phyloP scores from a whole-genome alignment of 345 rosid genomes.

The Syzygium grande region DNA sequence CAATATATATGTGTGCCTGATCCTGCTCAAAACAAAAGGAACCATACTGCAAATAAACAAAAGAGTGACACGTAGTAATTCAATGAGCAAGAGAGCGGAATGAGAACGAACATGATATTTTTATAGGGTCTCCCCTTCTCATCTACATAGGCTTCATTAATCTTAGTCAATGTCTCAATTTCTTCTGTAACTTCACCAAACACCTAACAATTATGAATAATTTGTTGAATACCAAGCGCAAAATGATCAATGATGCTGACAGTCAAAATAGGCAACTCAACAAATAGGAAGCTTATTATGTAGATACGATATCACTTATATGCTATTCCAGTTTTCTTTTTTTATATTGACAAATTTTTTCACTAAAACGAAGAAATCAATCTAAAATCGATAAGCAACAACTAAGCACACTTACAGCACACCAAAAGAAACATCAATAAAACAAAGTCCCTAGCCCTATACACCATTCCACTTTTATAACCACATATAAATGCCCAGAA shows the following conservation, averaged over 20 bases:
- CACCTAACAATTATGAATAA: conserved; percentile 33
- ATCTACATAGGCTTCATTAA: conserved; percentile 90
- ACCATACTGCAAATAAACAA: not conserved
- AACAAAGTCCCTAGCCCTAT: not conserved
- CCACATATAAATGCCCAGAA: not conserved
- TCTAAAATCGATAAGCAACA: not conserved
- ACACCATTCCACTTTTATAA: not conserved
- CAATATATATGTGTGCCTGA: conserved; percentile 67
- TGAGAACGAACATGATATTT: conserved; percentile 49
- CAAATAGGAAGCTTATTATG: not conserved
- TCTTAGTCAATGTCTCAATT: conserved; percentile 66
- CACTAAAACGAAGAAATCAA: not conserved
- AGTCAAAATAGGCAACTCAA: not conserved
- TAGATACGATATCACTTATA: not conserved
- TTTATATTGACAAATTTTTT: too few relatives aligned
- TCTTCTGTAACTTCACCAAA: conserved; percentile 97
- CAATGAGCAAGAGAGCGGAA: not conserved
- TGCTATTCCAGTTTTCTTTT: not conserved
- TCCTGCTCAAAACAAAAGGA: conserved; percentile 31
- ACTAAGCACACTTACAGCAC: not conserved
- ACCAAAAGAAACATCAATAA: not conserved
- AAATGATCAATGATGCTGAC: not conserved
- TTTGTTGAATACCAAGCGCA: not conserved
- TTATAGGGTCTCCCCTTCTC: conserved; percentile 68
- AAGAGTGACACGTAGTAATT: not conserved